Conservation (phyloP, 768 basidiomycete species). For the Gelatoporia subvermispora region DNA sequence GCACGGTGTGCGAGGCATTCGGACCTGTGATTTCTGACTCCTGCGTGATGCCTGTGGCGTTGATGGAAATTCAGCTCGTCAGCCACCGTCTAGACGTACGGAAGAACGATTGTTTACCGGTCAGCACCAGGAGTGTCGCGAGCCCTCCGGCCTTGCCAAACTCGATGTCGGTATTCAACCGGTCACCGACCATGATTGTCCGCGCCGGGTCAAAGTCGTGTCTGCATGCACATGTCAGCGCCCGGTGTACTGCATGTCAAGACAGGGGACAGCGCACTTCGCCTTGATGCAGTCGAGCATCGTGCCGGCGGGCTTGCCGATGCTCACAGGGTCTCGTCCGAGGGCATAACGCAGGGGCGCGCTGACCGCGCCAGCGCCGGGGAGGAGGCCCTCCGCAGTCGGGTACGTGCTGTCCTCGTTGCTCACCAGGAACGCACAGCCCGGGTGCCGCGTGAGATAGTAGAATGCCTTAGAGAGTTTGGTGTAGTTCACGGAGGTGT, state of each 20-base stretch:
- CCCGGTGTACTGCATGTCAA: not conserved
- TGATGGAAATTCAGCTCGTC: not conserved
- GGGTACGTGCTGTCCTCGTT: constrained; percentile 95
- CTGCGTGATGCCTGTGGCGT: constrained; percentile 64
- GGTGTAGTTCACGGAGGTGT: constrained; percentile 84
- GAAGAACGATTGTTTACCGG: constrained; percentile 46
- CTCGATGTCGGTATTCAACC: constrained; percentile 91
- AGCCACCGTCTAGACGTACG: not conserved
- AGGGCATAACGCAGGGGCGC: constrained; percentile 76
- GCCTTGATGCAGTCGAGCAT: constrained; percentile 93
- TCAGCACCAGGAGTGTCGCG: constrained; percentile 84
- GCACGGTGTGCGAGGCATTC: constrained; percentile 65
- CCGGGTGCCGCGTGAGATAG: constrained; percentile 78
- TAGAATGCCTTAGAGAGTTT: constrained; percentile 91
- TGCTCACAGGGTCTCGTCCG: constrained; percentile 64
- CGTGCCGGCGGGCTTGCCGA: constrained; percentile 86
- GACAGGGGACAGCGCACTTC: constrained; percentile 40
- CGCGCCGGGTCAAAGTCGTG: constrained; percentile 79
- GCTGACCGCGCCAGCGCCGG: constrained; percentile 81
- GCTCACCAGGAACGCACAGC: constrained; percentile 82
- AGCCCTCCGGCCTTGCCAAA: constrained; percentile 88
- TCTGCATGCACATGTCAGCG: constrained; percentile 35
- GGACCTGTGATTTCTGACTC: constrained; percentile 71
- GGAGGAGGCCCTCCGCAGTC: constrained; percentile 62
- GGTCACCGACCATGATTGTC: constrained; percentile 95